A percentile compares a stretch with the other conserved stretches of the same genome.
These are phyloP conservation scores for Gamsiella multidivaricata DNA, from an alignment of 192 early-diverging fungal species.

Conservation along the genomic window DNA sequence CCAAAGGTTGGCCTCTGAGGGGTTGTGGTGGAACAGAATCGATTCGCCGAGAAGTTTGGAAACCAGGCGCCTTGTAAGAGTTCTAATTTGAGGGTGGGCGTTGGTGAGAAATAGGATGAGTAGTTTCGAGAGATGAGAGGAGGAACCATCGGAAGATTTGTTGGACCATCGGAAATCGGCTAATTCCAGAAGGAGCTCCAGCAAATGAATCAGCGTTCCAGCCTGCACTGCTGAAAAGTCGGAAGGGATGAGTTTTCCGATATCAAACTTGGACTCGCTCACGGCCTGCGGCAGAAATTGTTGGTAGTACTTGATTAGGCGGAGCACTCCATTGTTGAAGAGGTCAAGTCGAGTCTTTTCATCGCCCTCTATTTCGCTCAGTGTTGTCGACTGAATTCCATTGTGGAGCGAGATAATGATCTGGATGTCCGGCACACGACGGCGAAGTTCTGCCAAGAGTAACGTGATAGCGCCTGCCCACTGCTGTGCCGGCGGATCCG, in stretches of 20 bases:
- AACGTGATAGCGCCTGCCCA: constrained; percentile 33
- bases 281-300: constrained; percentile 70
- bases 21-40: constrained; percentile 67
- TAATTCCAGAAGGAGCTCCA: constrained; percentile 68
- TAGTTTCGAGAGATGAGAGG: constrained; percentile 64
- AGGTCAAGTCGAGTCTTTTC: constrained; percentile 55
- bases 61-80: constrained; percentile 56
- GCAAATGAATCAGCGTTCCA: constrained; percentile 66
- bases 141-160: constrained; percentile 58
- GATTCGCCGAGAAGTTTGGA: constrained; percentile 64
- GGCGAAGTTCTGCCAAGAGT: constrained; percentile 68
- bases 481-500: constrained; percentile 28
- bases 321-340: constrained; percentile 65
- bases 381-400: constrained; percentile 33
- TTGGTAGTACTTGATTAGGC: constrained; percentile 75
- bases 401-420: constrained; percentile 65
- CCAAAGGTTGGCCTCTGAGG: constrained; percentile 68
- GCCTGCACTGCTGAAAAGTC: constrained; percentile 65
- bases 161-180: constrained; percentile 80
- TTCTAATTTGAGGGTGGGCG: constrained; percentile 56
- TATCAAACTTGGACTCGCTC: constrained; percentile 78
- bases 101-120: constrained; percentile 66
- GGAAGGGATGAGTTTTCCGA: constrained; percentile 76
- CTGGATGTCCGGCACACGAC: constrained; percentile 78
- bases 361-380: constrained; percentile 48